Conservation (phyloP, 805 yeast genomes). For the Zygoascus biomembranicola region DNA sequence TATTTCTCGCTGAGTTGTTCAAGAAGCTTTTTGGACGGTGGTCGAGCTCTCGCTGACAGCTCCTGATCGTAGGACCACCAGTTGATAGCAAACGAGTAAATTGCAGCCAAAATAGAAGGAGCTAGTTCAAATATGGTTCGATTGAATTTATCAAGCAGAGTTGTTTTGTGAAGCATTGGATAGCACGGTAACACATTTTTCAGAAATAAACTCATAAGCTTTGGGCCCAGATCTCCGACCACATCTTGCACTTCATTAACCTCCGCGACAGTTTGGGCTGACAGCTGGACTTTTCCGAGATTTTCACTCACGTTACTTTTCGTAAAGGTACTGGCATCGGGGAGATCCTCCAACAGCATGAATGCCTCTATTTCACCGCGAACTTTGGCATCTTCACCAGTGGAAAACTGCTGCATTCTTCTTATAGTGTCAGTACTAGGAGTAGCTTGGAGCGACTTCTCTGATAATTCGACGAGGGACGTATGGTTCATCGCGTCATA, state of each 20-base stretch:
- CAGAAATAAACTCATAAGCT: constrained; percentile 18
- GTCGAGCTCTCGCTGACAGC: constrained; percentile 8
- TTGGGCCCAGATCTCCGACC: constrained; percentile 17
- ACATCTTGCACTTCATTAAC: constrained; percentile 20
- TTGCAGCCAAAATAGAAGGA: constrained; percentile 18
- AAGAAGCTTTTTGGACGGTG: constrained; percentile 15
- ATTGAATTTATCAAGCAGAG: constrained; percentile 20
- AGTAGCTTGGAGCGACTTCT: neutral
- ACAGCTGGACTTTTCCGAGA: constrained; percentile 19
- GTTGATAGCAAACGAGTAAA: constrained; percentile 21
- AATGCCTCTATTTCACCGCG: constrained; percentile 14
- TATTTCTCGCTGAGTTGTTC: constrained; percentile 16
- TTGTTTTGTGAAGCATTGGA: constrained; percentile 22
- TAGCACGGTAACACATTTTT: constrained; percentile 20
- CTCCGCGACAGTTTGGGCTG: constrained; percentile 19
- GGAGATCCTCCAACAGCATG: constrained; percentile 17
- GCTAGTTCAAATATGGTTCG: constrained; percentile 20
- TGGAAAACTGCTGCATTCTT: neutral
- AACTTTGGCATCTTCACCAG: neutral
- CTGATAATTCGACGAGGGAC: constrained; percentile 4
- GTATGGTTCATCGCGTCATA: constrained; percentile 17
- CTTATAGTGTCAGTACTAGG: constrained; percentile 12
- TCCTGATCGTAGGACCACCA: constrained; percentile 24
- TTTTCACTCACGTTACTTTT: constrained; percentile 6
- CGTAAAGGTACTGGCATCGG: constrained; percentile 4